A percentile compares a stretch with the other conserved stretches of the same genome.
Evolutionary conservation across 23 red algal genomes (phyloP).

Genomic region (Pyropia yezoensis): DNA sequence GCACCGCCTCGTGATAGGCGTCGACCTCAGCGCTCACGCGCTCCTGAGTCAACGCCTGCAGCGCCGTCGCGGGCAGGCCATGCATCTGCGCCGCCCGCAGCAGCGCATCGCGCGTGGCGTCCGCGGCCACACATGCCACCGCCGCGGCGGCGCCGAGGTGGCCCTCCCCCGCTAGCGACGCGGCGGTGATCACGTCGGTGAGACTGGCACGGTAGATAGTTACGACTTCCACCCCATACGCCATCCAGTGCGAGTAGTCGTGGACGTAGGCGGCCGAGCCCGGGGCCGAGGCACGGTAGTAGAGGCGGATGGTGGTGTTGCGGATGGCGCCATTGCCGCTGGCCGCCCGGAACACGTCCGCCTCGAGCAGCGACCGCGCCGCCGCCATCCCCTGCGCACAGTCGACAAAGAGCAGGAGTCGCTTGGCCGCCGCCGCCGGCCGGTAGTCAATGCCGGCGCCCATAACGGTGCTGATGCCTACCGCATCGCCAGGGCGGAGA

Average conservation of each 20-base stretch:
- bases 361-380: slow-evolving; percentile 43
- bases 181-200: slow-evolving; percentile 11
- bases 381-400: slow-evolving; percentile 71
- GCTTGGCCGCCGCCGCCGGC: slow-evolving; percentile 5
- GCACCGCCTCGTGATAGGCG: neutral
- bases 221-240: slow-evolving; percentile 62
- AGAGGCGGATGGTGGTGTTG: slow-evolving; percentile 24
- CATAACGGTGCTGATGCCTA: slow-evolving; percentile 47
- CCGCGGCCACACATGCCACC: slow-evolving; percentile 11
- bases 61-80: slow-evolving; percentile 18
- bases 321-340: slow-evolving; percentile 69
- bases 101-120: slow-evolving; percentile 16
- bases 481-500: slow-evolving; percentile 16
- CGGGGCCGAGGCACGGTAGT: slow-evolving; percentile 16
- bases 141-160: slow-evolving; percentile 22
- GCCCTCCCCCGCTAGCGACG: slow-evolving; percentile 5
- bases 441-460: slow-evolving; percentile 47
- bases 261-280: slow-evolving; percentile 34
- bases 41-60: slow-evolving; percentile 14
- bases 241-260: slow-evolving; percentile 52
- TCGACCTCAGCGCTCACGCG: slow-evolving; percentile 1
- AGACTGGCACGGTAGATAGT: slow-evolving; percentile 16
- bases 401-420: slow-evolving; percentile 63
- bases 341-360: slow-evolving; percentile 47
- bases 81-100: slow-evolving; percentile 1